phyloP scores from a whole-genome alignment of 768 basidiomycete genomes.

The Daedaleopsis nitida region DNA sequence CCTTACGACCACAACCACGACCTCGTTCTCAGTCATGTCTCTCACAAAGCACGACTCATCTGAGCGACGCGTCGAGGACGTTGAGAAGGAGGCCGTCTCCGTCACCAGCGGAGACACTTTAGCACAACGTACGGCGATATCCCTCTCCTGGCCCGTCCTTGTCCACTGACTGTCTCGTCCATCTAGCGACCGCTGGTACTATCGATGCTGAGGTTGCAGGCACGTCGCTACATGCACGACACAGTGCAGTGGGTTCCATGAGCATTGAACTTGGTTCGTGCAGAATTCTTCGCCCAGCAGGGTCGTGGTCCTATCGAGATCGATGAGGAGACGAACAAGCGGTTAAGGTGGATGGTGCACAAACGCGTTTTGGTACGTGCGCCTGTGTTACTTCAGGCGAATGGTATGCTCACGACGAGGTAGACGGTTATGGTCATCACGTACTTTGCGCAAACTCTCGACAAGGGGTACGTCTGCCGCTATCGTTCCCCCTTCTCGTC shows the following conservation, averaged over 20 bases:
- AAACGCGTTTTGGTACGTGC: slow-evolving; percentile 43
- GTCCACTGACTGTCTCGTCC: not conserved
- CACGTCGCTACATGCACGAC: not conserved
- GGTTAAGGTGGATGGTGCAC: slow-evolving; percentile 49
- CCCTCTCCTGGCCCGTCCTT: not conserved
- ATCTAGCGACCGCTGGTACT: slow-evolving; percentile 29
- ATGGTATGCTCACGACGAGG: not conserved
- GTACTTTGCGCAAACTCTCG: slow-evolving; percentile 45
- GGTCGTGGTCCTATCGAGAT: slow-evolving; percentile 34
- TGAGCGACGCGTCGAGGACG: slow-evolving; percentile 13
- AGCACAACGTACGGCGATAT: slow-evolving; percentile 5
- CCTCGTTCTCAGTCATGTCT: not conserved
- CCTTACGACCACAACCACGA: slow-evolving; percentile 6
- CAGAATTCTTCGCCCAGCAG: slow-evolving; percentile 40
- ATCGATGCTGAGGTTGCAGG: slow-evolving; percentile 48
- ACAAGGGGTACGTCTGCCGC: slow-evolving; percentile 41
- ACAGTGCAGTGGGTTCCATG: too few species aligned
- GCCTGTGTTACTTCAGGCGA: not conserved
- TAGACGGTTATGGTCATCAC: slow-evolving; percentile 48
- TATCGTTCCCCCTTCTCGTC: not conserved
- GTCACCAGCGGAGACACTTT: slow-evolving; percentile 32
- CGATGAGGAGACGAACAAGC: slow-evolving; percentile 43
- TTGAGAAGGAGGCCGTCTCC: slow-evolving; percentile 38
- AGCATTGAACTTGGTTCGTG: not conserved
- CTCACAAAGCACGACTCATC: not conserved